These are phyloP conservation scores for Diaporthe sp. DNA, from an alignment of 2,329 filamentous ascomycete genomes.

Conservation along the genomic window DNA sequence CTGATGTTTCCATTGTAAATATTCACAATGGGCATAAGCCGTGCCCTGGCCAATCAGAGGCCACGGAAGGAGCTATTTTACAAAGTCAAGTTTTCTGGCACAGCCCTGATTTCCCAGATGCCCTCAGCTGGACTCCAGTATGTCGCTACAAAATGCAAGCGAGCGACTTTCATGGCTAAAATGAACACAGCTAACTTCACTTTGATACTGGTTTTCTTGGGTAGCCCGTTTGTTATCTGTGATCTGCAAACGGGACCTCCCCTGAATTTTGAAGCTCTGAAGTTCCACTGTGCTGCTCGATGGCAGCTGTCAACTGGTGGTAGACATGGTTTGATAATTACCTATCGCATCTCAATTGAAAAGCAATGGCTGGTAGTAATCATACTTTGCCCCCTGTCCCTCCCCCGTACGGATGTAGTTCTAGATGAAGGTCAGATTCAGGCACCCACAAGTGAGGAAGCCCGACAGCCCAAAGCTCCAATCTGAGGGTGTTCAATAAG, in stretches of 20 bases:
- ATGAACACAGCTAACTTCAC: neutral
- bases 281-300: neutral
- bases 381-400: too few species aligned
- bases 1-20: constrained; percentile 10
- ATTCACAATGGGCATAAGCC: neutral
- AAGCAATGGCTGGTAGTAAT: too few species aligned
- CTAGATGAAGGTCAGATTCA: too few species aligned
- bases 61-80: neutral
- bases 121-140: neutral
- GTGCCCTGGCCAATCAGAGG: constrained; percentile 1
- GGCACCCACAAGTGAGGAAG: too few species aligned
- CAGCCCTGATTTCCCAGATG: neutral
- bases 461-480: neutral
- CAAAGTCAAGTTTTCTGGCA: neutral
- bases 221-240: neutral
- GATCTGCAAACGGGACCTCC: neutral
- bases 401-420: too few species aligned
- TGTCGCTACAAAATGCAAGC: neutral
- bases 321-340: too few species aligned
- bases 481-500: neutral
- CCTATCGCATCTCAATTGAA: too few species aligned
- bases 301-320: too few species aligned
- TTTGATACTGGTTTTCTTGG: neutral
- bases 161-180: neutral
- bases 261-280: neutral